Conservation (phyloP, 1,284 basidiomycete species). For the Papiliotrema laurentii region DNA sequence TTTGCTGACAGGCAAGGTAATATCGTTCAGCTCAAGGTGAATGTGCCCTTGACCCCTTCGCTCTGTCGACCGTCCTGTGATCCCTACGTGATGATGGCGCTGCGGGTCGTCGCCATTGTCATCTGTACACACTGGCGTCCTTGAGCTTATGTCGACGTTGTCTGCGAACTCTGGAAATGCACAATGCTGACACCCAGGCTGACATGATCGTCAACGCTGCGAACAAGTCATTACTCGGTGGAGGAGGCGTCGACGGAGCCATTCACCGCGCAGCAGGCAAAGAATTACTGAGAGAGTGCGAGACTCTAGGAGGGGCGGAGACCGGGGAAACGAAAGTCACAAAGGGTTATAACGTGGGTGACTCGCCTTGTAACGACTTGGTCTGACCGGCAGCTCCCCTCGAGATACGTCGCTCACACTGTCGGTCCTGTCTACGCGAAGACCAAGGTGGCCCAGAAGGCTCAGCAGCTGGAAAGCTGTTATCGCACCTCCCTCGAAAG, state of each 20-base stretch:
- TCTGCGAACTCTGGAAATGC: too few species aligned
- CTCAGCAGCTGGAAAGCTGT: constrained; percentile 63
- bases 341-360: constrained; percentile 39
- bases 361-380: not conserved
- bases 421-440: constrained; percentile 76
- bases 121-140: too few species aligned
- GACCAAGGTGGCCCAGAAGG: constrained; percentile 46
- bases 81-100: not conserved
- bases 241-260: constrained; percentile 50
- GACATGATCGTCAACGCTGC: constrained; percentile 87
- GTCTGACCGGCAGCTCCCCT: constrained; percentile 47
- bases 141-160: too few species aligned
- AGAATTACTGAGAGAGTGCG: constrained; percentile 65
- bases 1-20: constrained; percentile 26
- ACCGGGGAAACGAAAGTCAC: constrained; percentile 62
- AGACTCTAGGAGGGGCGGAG: constrained; percentile 65
- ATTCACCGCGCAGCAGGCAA: constrained; percentile 74
- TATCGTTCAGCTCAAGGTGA: constrained; percentile 42
- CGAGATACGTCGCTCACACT: constrained; percentile 75
- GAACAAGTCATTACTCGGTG: constrained; percentile 69
- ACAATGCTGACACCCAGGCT: constrained; percentile 38
- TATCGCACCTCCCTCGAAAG: constrained; percentile 64
- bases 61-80: not conserved
- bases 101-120: too few species aligned
- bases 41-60: not conserved